Conservation (phyloP, 164 flowering plant genomes). For the Echeveria elegans region DNA sequence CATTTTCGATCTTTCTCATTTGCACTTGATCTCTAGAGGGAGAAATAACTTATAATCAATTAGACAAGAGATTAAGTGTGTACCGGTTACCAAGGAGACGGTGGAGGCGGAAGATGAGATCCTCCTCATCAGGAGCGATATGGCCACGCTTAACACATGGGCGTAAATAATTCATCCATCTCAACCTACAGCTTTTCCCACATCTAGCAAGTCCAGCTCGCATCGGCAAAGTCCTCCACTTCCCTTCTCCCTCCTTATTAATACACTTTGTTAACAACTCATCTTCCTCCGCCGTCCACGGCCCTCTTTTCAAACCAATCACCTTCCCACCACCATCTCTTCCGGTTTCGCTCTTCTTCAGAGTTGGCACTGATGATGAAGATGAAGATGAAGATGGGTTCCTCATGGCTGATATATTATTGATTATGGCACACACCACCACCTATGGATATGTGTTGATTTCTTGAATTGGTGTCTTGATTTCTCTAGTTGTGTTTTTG, state of each 20-base stretch:
- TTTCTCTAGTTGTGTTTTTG: not conserved
- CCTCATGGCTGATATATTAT: slow-evolving; percentile 1
- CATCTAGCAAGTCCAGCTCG: slow-evolving; percentile 37
- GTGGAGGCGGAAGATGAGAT: slow-evolving; percentile 47
- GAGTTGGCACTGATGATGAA: not conserved
- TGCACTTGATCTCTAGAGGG: not conserved
- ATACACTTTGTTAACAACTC: slow-evolving; percentile 28
- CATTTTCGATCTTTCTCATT: no score
- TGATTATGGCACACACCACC: not conserved
- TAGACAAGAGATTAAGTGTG: no score
- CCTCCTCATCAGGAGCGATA: slow-evolving; percentile 42
- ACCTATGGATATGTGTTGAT: not conserved
- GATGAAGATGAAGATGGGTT: slow-evolving; percentile 2
- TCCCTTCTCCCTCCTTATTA: slow-evolving; percentile 33
- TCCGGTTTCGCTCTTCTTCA: not conserved
- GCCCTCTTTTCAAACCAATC: slow-evolving; percentile 38
- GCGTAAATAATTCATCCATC: slow-evolving; percentile 50
- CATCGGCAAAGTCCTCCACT: slow-evolving; percentile 40
- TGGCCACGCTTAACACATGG: slow-evolving; percentile 43
- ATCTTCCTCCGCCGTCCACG: slow-evolving; percentile 53
- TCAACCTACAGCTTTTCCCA: slow-evolving; percentile 51
- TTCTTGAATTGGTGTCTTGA: not conserved
- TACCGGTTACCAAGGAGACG: slow-evolving; percentile 47
- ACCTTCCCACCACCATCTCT: slow-evolving; percentile 5
- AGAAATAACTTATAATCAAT: not conserved